These are phyloP conservation scores for Blastobotrys capitulatus DNA, from an alignment of 1,139 yeast genomes.

Conservation along the genomic window DNA sequence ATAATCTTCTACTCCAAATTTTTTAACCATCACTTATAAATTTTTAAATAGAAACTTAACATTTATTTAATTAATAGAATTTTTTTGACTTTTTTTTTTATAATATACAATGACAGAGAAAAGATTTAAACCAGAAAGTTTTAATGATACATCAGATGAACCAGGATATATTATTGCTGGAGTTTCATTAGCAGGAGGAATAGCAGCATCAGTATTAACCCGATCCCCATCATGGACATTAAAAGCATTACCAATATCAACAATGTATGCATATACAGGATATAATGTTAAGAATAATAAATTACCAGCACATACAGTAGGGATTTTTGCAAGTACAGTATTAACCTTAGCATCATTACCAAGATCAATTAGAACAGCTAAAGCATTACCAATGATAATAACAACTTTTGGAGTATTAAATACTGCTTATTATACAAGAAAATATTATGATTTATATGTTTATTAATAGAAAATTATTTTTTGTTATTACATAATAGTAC, in stretches of 20 bases:
- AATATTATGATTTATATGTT: constrained; percentile 47
- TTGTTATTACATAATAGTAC: constrained; percentile 6
- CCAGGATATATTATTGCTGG: constrained; percentile 74
- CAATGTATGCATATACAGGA: constrained; percentile 71
- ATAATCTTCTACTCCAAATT: too few species aligned
- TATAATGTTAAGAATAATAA: constrained; percentile 48
- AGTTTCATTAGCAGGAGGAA: constrained; percentile 69
- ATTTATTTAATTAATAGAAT: too few species aligned
- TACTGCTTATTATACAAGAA: constrained; percentile 62
- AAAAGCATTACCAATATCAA: constrained; percentile 70
- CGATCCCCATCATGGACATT: constrained; percentile 73
- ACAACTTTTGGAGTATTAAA: constrained; percentile 61
- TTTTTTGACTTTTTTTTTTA: neutral
- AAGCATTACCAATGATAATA: constrained; percentile 71
- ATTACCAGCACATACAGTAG: constrained; percentile 70
- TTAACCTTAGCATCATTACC: constrained; percentile 61
- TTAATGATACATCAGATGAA: constrained; percentile 25
- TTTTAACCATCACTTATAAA: too few species aligned
- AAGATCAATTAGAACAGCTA: constrained; percentile 57
- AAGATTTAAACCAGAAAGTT: neutral
- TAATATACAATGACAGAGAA: neutral
- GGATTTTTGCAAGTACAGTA: constrained; percentile 63
- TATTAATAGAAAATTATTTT: neutral
- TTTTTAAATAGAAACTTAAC: too few species aligned
- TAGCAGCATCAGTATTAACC: constrained; percentile 65